These are phyloP conservation scores for Penicillium sp. DNA, from an alignment of 2,329 filamentous ascomycete species.

Conservation along the genomic window DNA sequence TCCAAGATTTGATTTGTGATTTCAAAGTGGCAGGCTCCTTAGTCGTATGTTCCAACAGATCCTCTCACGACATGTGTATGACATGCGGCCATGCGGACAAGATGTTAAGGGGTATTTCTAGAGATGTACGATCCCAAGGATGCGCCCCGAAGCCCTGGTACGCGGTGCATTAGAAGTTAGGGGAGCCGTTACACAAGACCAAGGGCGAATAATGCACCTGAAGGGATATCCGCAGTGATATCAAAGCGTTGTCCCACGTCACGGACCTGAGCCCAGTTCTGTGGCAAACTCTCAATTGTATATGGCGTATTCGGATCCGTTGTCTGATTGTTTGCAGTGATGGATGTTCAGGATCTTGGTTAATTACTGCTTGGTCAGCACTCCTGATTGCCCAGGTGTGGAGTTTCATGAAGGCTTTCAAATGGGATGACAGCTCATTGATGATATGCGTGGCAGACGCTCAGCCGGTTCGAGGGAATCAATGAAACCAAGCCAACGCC, in stretches of 20 bases:
- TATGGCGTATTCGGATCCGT: too few species aligned
- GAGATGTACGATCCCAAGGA: not conserved
- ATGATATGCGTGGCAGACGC: too few species aligned
- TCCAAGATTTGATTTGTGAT: not conserved
- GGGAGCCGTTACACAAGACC: constrained; percentile 2
- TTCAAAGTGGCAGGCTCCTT: not conserved
- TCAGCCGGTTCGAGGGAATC: not conserved
- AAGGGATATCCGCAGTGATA: constrained; percentile 2
- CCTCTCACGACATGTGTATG: constrained; percentile 4
- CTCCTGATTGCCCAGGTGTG: too few species aligned
- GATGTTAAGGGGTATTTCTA: not conserved
- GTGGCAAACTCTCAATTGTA: not conserved
- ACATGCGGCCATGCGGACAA: constrained; percentile 2
- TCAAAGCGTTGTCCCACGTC: constrained; percentile 1
- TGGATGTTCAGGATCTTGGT: too few species aligned
- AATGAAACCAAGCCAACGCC: not conserved
- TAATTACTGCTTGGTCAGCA: too few species aligned
- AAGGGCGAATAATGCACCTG: not conserved
- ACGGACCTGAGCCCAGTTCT: not conserved
- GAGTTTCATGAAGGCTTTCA: too few species aligned
- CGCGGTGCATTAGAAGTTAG: constrained; percentile 2
- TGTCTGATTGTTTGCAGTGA: too few species aligned
- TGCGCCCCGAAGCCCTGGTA: constrained; percentile 5
- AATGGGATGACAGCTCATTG: too few species aligned
- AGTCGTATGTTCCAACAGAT: not conserved